These are phyloP conservation scores for Fusarium verrucosum DNA, from an alignment of 2,329 filamentous ascomycete species.

Conservation along the genomic window DNA sequence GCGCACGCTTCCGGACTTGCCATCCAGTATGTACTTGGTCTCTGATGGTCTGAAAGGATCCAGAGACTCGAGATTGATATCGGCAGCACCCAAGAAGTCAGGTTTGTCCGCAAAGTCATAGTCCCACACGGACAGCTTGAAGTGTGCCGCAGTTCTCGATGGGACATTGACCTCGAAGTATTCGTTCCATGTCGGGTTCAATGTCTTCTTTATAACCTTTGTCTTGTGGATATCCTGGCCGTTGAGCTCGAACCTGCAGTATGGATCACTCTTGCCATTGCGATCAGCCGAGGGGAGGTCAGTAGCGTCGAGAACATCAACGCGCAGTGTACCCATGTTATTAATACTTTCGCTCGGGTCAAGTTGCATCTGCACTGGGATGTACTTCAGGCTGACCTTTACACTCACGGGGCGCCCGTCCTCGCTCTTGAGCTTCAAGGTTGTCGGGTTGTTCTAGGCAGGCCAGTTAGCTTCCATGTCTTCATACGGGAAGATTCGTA, in stretches of 20 bases:
- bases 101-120: constrained; percentile 98
- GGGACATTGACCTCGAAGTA: constrained; percentile 86
- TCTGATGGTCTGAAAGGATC: constrained; percentile 88
- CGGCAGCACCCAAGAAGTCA: constrained; percentile 82
- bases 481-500: too few relatives aligned
- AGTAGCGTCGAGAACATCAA: constrained; percentile 88
- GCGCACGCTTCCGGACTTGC: constrained; percentile 85
- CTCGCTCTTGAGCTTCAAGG: constrained; percentile 80
- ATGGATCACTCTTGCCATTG: constrained; percentile 97
- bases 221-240: constrained; percentile 94
- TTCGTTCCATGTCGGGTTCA: constrained; percentile 95
- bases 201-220: constrained; percentile 94
- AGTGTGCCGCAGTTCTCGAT: constrained; percentile 85
- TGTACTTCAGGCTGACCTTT: constrained; percentile 92
- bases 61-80: constrained; percentile 79
- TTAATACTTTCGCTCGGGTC: constrained; percentile 97
- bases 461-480: neutral
- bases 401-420: constrained; percentile 77
- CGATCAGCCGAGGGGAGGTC: constrained; percentile 93
- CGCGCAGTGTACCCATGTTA: constrained; percentile 94
- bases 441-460: constrained; percentile 85
- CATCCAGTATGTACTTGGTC: constrained; percentile 78
- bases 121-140: constrained; percentile 86
- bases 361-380: constrained; percentile 92
- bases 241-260: constrained; percentile 92